Percentiles rank a stretch among this genome's conserved stretches.
Conservation (phyloP, 2,329 filamentous ascomycete genomes). For the Corynespora cassiicola region DNA sequence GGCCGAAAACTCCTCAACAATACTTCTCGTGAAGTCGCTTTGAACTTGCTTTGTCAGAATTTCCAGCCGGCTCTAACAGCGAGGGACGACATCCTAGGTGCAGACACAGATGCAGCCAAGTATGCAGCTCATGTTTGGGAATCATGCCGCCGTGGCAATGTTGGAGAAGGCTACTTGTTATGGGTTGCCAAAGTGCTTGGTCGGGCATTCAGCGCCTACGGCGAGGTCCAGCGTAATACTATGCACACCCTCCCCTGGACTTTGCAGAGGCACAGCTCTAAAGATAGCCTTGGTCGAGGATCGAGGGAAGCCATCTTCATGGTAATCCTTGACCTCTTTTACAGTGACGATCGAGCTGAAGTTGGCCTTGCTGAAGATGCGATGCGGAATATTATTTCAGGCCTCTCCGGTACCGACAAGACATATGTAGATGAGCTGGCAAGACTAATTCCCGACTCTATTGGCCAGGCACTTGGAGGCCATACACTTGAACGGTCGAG, state of each 20-base stretch:
- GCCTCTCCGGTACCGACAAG: slow-evolving; percentile 23
- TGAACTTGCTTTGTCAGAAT: slow-evolving; percentile 75
- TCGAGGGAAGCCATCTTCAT: slow-evolving; percentile 44
- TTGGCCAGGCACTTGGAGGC: slow-evolving; percentile 35
- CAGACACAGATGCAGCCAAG: slow-evolving; percentile 67
- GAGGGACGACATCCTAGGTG: slow-evolving; percentile 71
- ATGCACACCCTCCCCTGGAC: slow-evolving; percentile 34
- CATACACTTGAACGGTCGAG: too few relatives aligned
- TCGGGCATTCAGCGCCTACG: slow-evolving; percentile 72
- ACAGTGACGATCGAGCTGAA: slow-evolving; percentile 46
- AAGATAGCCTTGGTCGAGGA: slow-evolving; percentile 31
- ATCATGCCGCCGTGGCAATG: slow-evolving; percentile 69
- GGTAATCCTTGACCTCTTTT: slow-evolving; percentile 44
- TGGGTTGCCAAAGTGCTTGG: slow-evolving; percentile 90
- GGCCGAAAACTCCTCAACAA: slow-evolving; percentile 71
- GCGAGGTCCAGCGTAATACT: slow-evolving; percentile 61
- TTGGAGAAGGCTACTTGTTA: slow-evolving; percentile 73
- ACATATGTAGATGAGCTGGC: slow-evolving; percentile 36
- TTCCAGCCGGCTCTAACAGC: slow-evolving; percentile 69
- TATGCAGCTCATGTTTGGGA: slow-evolving; percentile 76
- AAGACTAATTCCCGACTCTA: slow-evolving; percentile 33
- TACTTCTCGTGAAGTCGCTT: slow-evolving; percentile 72
- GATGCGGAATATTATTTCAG: slow-evolving; percentile 38
- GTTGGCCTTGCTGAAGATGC: slow-evolving; percentile 54
- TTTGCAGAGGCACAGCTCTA: slow-evolving; percentile 18